These are phyloP conservation scores for Dactylellina cionopaga DNA, from an alignment of 2,329 filamentous ascomycete genomes.

Conservation along the genomic window DNA sequence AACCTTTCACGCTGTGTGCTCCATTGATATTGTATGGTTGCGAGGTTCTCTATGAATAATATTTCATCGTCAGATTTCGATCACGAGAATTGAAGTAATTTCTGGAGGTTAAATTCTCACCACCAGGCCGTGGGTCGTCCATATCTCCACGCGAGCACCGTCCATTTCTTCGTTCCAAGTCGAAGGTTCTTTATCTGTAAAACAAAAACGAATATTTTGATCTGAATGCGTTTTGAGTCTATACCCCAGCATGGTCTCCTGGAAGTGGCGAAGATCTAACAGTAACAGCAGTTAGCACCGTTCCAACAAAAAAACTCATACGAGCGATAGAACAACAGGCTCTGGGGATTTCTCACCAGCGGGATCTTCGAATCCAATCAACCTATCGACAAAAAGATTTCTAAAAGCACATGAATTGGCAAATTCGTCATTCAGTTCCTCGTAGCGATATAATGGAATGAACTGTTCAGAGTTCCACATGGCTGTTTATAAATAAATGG, in stretches of 20 bases:
- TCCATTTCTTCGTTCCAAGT: constrained; percentile 10
- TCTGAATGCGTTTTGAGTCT: constrained; percentile 22
- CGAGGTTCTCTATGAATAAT: constrained; percentile 12
- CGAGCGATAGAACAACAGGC: not conserved
- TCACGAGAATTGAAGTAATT: too few relatives aligned
- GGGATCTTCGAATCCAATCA: constrained; percentile 31
- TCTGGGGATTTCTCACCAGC: not conserved
- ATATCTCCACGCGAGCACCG: constrained; percentile 30
- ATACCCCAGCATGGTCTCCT: constrained; percentile 32
- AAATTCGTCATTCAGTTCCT: constrained; percentile 29
- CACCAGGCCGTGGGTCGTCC: constrained; percentile 20
- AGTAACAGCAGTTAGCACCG: not conserved
- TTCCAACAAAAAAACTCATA: too few relatives aligned
- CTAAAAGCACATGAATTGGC: constrained; percentile 32
- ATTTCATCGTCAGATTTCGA: not conserved
- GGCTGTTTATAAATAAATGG: not conserved
- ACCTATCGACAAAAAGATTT: constrained; percentile 23
- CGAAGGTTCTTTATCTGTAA: constrained; percentile 18
- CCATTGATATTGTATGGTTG: constrained; percentile 3
- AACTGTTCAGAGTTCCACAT: constrained; percentile 32
- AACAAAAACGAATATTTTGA: constrained; percentile 30
- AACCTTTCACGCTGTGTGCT: constrained; percentile 5
- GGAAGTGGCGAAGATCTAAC: constrained; percentile 33
- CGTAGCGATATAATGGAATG: constrained; percentile 36
- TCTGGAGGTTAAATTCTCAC: constrained; percentile 12